Evolutionary conservation across 306 rosid genomes (phyloP).

Genomic region (Rubus idaeus): DNA sequence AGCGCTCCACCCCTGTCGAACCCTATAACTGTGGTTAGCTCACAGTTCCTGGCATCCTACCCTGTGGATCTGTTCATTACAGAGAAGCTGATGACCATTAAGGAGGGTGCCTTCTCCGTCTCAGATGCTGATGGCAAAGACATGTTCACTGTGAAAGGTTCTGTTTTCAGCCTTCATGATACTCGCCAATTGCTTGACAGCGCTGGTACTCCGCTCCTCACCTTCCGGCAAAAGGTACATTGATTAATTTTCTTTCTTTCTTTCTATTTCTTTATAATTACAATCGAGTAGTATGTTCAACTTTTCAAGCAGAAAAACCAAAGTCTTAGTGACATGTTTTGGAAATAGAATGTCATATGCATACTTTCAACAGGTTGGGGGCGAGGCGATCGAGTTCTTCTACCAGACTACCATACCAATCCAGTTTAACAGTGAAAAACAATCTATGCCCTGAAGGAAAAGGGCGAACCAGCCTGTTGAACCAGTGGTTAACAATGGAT

Average conservation of each 20-base stretch:
- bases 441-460: too few relatives aligned
- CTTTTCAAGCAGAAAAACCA: neutral
- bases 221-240: constrained; percentile 39
- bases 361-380: neutral
- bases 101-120: constrained; percentile 37
- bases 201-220: constrained; percentile 26
- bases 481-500: too few relatives aligned
- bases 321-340: too few relatives aligned
- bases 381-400: too few relatives aligned
- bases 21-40: constrained; percentile 29
- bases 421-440: too few relatives aligned
- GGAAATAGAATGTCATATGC: too few relatives aligned
- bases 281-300: neutral
- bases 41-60: constrained; percentile 32
- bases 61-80: constrained; percentile 35
- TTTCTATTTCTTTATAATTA: neutral
- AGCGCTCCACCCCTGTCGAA: constrained; percentile 15
- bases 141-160: constrained; percentile 40
- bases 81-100: constrained; percentile 32
- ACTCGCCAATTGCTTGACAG: constrained; percentile 32
- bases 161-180: constrained; percentile 37
- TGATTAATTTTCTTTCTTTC: neutral
- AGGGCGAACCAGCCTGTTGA: too few relatives aligned
- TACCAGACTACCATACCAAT: too few relatives aligned
- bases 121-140: constrained; percentile 35